Evolutionary conservation across 345 rosid genomes (phyloP), one percentile per base, ranked within the genome.

Genomic region (Heritiera fomes): DNA sequence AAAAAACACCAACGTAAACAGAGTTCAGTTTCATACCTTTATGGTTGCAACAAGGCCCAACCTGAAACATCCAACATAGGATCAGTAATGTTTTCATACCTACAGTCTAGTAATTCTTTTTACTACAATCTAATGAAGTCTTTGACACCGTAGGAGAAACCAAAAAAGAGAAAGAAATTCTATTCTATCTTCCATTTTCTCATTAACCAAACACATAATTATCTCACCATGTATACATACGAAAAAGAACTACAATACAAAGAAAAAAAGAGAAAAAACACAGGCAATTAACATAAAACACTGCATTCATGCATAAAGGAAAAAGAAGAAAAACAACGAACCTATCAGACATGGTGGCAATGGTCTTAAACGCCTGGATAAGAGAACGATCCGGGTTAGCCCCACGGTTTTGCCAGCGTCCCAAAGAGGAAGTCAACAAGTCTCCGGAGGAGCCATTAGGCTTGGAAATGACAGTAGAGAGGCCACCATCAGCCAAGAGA

Each of bases 331-430:
- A 55, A 23, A 5, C 28, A 13, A 92, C 97, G 17, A 46, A 69
- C 74, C 99, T 92, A 53, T 96, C 99, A 67, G 95, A 92, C 99
- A 96, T 96, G 14, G 97, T 92, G 9, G 97, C 97, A 2, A 96
- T 96, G 47, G 98, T 92, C 86, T 92, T 94, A 81, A 96, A 96
- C 1, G 99, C 98, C 32, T 86, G 79, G 45, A 91, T 90, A 87
- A 96, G 53, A 5, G 97, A 94, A 47, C 99, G 97, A 81, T 96
- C 99, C 14, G 98, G 91, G 59, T 96, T 91, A 9, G 97, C 87
- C n/a, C 97, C 98, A 11, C 98, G 94, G 80, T 91, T 92, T 92
- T 95, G 99, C 99, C 98, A 96, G 45, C 98, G 88, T 4, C 98
- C 97, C 2, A 96, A 85, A 17, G 98, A 96, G 41, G 96, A 90